Evolutionary conservation across 768 basidiomycete genomes (phyloP).

Genomic region (Tulasnella sp.): DNA sequence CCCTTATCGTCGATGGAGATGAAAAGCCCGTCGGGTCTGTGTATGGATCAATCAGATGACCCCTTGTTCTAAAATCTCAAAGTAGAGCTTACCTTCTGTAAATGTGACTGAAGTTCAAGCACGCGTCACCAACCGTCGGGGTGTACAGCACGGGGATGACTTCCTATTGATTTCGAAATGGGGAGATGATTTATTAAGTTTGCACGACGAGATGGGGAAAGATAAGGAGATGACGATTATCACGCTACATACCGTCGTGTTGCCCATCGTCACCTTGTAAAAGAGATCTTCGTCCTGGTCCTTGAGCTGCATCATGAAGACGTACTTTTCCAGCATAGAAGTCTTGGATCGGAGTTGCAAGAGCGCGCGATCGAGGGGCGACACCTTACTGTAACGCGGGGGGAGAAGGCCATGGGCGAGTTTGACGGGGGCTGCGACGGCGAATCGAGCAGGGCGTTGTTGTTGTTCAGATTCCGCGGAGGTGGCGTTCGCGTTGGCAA

Average conservation of each 20-base stretch:
- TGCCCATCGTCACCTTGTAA: slow-evolving; percentile 59
- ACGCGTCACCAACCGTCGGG: slow-evolving; percentile 86
- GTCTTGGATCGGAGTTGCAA: slow-evolving; percentile 66
- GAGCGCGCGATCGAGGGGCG: slow-evolving; percentile 50
- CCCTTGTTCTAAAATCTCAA: background rate
- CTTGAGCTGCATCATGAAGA: slow-evolving; percentile 68
- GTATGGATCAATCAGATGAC: slow-evolving; percentile 33
- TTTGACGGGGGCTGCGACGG: slow-evolving; percentile 30
- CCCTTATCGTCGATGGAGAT: slow-evolving; percentile 78
- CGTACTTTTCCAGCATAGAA: slow-evolving; percentile 70
- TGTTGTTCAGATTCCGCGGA: background rate
- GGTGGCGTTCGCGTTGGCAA: background rate
- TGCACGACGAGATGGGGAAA: too few relatives aligned
- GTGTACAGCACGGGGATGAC: slow-evolving; percentile 80
- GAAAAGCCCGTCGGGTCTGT: slow-evolving; percentile 33
- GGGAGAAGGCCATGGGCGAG: slow-evolving; percentile 50
- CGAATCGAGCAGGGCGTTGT: background rate
- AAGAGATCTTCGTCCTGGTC: slow-evolving; percentile 62
- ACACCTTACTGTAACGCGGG: slow-evolving; percentile 39
- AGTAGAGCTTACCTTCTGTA: slow-evolving; percentile 36
- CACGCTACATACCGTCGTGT: slow-evolving; percentile 61
- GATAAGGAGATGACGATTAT: too few relatives aligned
- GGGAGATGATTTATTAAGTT: background rate
- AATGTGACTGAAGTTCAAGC: slow-evolving; percentile 69
- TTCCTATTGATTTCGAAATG: slow-evolving; percentile 34